Evolutionary conservation across 768 basidiomycete genomes (phyloP).

Genomic region (Macrolepiota albuminosa): DNA sequence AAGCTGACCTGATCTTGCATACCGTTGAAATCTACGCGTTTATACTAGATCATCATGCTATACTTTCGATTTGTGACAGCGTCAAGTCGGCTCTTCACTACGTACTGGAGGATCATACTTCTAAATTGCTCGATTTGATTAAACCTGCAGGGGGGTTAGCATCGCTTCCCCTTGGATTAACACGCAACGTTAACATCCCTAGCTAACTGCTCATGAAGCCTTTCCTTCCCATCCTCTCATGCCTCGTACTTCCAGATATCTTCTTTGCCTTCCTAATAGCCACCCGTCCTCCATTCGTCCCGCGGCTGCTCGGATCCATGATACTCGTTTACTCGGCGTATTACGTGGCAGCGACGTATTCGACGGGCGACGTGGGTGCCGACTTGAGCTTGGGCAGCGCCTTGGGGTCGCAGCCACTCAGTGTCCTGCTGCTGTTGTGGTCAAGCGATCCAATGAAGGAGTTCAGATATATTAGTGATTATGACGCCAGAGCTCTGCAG

Average conservation of each 20-base stretch:
- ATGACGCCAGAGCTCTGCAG: background rate
- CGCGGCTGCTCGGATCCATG: slow-evolving; percentile 4
- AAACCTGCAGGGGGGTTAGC: background rate
- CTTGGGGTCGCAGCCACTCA: background rate
- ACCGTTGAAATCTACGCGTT: too few species aligned
- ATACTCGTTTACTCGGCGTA: background rate
- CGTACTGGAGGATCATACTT: too few species aligned
- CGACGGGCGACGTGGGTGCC: background rate
- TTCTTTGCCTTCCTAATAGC: slow-evolving; percentile 5
- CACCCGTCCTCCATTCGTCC: background rate
- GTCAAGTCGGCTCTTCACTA: too few species aligned
- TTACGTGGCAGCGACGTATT: slow-evolving; percentile 5
- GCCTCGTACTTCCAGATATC: slow-evolving; percentile 1
- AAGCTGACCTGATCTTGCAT: too few species aligned
- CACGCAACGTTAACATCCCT: background rate
- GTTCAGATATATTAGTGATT: slow-evolving; percentile 1
- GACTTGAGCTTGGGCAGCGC: slow-evolving; percentile 5
- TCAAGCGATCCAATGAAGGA: slow-evolving; percentile 5
- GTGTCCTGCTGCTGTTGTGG: slow-evolving; percentile 4
- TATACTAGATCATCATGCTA: too few species aligned
- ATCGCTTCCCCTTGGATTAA: background rate
- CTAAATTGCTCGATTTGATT: background rate
- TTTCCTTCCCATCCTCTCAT: slow-evolving; percentile 1
- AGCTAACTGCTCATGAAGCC: background rate
- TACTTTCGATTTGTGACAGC: too few species aligned